Evolutionary conservation across 768 basidiomycete species (phyloP), one percentile per base, ranked within the genome.

Genomic region (Scleroderma citrinum): DNA sequence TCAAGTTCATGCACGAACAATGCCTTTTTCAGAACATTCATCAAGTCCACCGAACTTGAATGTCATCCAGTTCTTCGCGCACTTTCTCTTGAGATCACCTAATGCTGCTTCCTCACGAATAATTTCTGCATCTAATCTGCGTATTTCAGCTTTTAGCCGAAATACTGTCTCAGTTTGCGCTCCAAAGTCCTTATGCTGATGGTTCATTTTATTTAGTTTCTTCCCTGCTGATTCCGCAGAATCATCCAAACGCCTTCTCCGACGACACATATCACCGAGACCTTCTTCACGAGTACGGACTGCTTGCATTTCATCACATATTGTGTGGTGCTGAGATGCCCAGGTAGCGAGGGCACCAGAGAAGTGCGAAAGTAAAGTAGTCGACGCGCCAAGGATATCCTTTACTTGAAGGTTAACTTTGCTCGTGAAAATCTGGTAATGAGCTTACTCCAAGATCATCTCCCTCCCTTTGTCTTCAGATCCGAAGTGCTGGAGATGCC

Each of bases 121-220:
- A 48, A 97, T 94, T 19, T 92, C 85, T 3, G 82, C 76, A 58
- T 95, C 92, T 66, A 94, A 73, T 7, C 64, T 57, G 2, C 82
- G 72, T 46, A 95, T 94, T 60, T 93, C 85, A 14, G 83, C 83
- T 46, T 84, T 77, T 23, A 94, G 68, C 12, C 71, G 70, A 55
- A 82, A 83, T 38, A 95, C 68, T 2, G 73, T 64, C 20, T 91
- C 89, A 2, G 83, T 85, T 66, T 95, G 93, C 47, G 70, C 56
- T 2, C 70, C 68, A 35, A 92, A 68, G 56, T 87, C 86, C 74
- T 94, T 97, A 71, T 94, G 81, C 65, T 92, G 90, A 0, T 85
- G 76, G 54, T 76, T 78, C 92, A 96, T 94, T 71, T 86, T 95
- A 67, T 75, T 80, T 32, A 97, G 76, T 63, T 94, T 95, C 72